phyloP scores from a whole-genome alignment of 441 rosid genomes.

The Raphanus hybrid region DNA sequence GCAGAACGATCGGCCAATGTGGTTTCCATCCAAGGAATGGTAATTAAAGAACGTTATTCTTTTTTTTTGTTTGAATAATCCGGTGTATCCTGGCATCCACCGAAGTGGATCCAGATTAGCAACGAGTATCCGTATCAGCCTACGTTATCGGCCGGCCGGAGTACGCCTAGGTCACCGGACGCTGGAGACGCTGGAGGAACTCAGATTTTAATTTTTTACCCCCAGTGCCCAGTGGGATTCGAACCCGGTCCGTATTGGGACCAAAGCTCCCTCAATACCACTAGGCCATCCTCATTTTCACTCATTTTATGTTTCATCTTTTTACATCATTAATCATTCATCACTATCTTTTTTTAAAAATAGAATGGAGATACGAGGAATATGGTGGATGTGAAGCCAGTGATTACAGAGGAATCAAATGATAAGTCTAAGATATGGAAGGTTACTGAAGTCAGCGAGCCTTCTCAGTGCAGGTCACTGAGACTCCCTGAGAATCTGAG shows the following conservation, averaged over 20 bases:
- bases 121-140: too few relatives aligned
- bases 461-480: conserved; percentile 63
- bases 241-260: too few relatives aligned
- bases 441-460: conserved; percentile 62
- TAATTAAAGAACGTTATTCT: not conserved
- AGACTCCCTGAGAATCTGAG: conserved; percentile 51
- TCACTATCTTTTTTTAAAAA: conserved; percentile 8
- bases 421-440: conserved; percentile 52
- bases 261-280: too few relatives aligned
- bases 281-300: not conserved
- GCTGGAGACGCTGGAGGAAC: too few relatives aligned
- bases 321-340: conserved; percentile 4
- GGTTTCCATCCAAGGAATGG: conserved; percentile 36
- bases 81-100: too few relatives aligned
- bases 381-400: conserved; percentile 55
- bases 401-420: conserved; percentile 53
- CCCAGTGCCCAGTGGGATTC: too few relatives aligned
- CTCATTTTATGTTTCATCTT: not conserved
- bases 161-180: too few relatives aligned
- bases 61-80: not conserved
- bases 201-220: too few relatives aligned
- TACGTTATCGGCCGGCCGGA: too few relatives aligned
- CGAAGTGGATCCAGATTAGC: too few relatives aligned
- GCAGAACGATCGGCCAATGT: conserved; percentile 34
- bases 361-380: conserved; percentile 63